Evolutionary conservation across 169 alveolate species (phyloP), one percentile per base, ranked within the genome.

Genomic region (Cryptosporidium viatorum): DNA sequence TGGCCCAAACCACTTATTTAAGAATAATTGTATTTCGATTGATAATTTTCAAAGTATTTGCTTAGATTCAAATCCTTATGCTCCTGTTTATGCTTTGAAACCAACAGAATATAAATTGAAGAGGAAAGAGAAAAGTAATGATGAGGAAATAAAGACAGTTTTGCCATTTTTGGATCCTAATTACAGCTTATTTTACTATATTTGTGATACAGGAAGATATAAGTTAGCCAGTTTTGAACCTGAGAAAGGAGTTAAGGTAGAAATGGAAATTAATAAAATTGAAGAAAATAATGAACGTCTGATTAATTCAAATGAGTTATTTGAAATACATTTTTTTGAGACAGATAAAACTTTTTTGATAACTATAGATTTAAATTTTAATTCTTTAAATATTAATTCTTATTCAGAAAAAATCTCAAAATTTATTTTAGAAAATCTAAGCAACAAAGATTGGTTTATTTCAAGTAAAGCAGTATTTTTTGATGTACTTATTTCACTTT

Each of bases 1-100:
- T 94, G 96, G 99, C 71, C 98, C 98, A 16, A 85, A 93, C 23
- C n/a, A 35, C 18, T 62, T 80, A 26, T 80, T 62, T 62, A 59
- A 41, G 18, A 65, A 50, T 9, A 65, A 43, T 45, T 43, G 6
- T 43, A 80, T 80, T 59, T 60, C 67, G 0, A 41, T 80, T 26
- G 35, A 9, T 12, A 41, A 23, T 9, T 80, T 33, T 58, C 39
- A 62, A 7, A 45, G 50, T 18, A 67, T 80, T 48, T 59, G 80
- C 18, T 26, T 80, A 10, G 89, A 80, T 51, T 41, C 59, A 9
- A 80, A 80, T 43, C 89, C 89, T 3, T 65, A 43, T 59, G 74
- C 89, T 16, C 89, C 89, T 5, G 89, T 80, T 59, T 60, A 80
- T 62, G 89, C 23, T 7, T 31, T 80, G 39, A 80, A 6, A 8